Evolutionary conservation across 371 early-diverging fungal species (phyloP), one percentile per base, ranked within the genome.

Genomic region (Parasitella parasitica): DNA sequence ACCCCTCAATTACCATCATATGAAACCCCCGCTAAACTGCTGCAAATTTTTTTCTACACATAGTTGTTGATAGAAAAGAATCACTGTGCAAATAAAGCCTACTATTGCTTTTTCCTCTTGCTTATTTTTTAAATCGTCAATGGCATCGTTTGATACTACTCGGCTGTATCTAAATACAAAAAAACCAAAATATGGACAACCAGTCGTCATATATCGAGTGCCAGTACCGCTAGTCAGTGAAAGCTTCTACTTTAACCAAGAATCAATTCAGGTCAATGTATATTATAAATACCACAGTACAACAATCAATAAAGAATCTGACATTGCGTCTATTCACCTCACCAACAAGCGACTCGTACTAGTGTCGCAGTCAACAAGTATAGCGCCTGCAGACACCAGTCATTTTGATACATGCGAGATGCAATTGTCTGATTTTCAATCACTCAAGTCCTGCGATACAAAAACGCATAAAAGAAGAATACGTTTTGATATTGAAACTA

Each of bases 161-260:
- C 11, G 57, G 11, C 46, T 57, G 3, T 57, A 57, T 34, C 34
- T 57, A 11, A 46, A 57, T 20, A 57, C 57, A 46, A 57, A 24
- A 34, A 30, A 32, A 34, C 18, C 46, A 18, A 57, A 46, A 28
- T 18, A 18, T 30, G 18, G 24, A 32, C 12, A 46, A 32, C 13
- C 12, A 22, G 15, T 30, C 0, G 30, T 32, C 2, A 34, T 57
- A 11, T 58, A 58, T 26, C 48, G 52, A 39, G 39, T 39, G 26
- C 60, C 60, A 13, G 60, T 59, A 9, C 37, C 60, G 15, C 18
- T 35, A 22, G 39, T 15, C 16, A 37, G 38, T 32, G 60, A 59
- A 52, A 59, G 52, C 20, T 59, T 51, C 13, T 59, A 51, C 22
- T 59, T 59, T 22, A 59, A 59, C 30, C 60, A 59, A 30, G 60